Base-by-base conservation (phyloP, 1,284 basidiomycete genomes). In the Rhodotorula sp. region DNA sequence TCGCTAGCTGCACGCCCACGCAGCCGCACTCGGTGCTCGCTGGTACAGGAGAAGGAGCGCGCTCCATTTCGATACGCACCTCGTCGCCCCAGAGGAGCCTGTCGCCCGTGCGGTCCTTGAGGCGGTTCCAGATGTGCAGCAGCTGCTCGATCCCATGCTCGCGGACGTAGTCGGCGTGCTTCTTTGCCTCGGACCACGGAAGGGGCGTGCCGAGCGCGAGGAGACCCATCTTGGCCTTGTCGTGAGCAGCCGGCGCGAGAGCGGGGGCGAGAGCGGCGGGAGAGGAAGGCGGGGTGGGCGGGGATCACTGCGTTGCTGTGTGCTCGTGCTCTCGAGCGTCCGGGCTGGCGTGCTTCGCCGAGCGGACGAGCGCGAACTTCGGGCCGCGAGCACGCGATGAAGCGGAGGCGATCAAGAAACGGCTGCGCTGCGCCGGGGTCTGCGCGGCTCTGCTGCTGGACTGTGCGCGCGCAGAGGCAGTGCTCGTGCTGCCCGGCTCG, bases 41-140 rank as follows among this genome's bases (percentile, higher is more conserved):
- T 34, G 34, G 34, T 34, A 34, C 34, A 34, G 34, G 34, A 34
- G 34, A 34, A 34, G 34, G 34, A 34, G 34, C 49, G 19, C 49
- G 49, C 19, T 23, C 13, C 7, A 19, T 50, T 50, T 50, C 49
- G 19, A 23, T 50, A 34, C 58, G 25, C 79, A 94, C 94, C 89
- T 99, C 97, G 80, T 99, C 97, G 45, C 97, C 97, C 97, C 97
- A 99, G n/a, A 97, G 87, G 61, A 99, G 84, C 72, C 91, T 90
- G 79, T 99, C 95, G 16, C 93, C 94, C n/a, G 88, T 86, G 70
- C 93, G 87, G 80, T 93, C 90, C 85, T 97, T 97, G 81, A 95
- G 86, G 71, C 88, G 87, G 80, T 93, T 88, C 93, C 93, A 99
- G 55, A 90, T 92, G 78, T 93, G 86, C 64, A 99, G 83, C 81